Conservation (phyloP, 2,329 filamentous ascomycete genomes). For the Fusarium sp. region DNA sequence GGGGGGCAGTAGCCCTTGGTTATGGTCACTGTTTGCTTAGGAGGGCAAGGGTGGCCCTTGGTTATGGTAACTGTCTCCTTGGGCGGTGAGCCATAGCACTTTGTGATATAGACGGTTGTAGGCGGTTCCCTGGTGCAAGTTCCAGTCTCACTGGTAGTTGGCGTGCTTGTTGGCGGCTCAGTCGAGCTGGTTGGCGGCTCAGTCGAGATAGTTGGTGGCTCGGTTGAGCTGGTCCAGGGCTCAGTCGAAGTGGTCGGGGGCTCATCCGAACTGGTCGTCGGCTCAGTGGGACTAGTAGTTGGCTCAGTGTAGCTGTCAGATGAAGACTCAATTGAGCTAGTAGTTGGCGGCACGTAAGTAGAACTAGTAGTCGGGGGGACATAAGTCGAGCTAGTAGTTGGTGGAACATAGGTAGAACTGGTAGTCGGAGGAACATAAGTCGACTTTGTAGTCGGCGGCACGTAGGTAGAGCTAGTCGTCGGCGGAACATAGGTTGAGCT, state of each 20-base stretch:
- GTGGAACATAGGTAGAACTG: neutral
- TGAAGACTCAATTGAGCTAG: neutral
- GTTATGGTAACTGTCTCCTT: neutral
- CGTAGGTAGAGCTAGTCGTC: neutral
- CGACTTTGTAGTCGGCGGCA: neutral
- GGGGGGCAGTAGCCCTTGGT: neutral
- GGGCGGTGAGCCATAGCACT: neutral
- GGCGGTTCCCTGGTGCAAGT: neutral
- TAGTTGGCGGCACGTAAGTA: neutral
- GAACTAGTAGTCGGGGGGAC: neutral
- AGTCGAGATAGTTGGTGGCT: neutral
- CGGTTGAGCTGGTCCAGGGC: slow-evolving; percentile 2
- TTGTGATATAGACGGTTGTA: neutral
- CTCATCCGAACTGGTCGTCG: neutral
- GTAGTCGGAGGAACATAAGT: neutral
- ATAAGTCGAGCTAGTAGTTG: neutral
- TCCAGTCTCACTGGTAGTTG: neutral
- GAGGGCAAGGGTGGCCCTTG: neutral
- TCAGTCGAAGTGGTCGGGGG: neutral
- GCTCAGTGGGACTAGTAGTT: neutral
- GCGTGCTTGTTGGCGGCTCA: neutral
- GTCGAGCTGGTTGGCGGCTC: neutral
- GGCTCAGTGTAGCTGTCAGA: neutral
- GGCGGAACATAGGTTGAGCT: neutral
- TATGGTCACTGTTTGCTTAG: neutral